Conservation (phyloP, 176 grass and related monocot species). For the Saccharum officinarum region DNA sequence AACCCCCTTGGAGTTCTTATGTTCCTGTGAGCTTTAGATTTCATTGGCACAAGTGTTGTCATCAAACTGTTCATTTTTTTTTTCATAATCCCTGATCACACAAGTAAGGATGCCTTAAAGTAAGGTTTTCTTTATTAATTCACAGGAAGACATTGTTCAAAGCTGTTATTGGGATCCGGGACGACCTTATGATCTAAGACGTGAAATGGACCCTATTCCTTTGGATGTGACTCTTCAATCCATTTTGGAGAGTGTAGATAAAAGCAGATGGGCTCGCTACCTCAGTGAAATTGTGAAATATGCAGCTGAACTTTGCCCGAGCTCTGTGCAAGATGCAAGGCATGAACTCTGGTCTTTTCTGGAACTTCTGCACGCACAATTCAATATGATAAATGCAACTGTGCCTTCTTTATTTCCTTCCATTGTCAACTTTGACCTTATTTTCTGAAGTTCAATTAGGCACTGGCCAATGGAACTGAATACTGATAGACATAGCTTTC, state of each 20-base stretch:
- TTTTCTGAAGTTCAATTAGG: background rate
- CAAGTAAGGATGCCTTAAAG: background rate
- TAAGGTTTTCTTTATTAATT: constrained; percentile 40
- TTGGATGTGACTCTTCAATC: constrained; percentile 91
- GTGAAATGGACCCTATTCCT: constrained; percentile 92
- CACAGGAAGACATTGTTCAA: constrained; percentile 96
- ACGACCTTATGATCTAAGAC: constrained; percentile 86
- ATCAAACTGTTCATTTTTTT: constrained; percentile 1
- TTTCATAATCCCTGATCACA: background rate
- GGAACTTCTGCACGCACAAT: background rate
- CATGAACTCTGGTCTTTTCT: constrained; percentile 40
- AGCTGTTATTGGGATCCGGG: constrained; percentile 98
- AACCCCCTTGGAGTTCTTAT: background rate
- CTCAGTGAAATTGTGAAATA: constrained; percentile 98
- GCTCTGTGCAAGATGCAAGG: constrained; percentile 92
- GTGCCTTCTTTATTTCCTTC: background rate
- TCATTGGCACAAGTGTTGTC: constrained; percentile 13
- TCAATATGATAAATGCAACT: background rate
- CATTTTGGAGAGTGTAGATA: constrained; percentile 89
- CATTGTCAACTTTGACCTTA: background rate
- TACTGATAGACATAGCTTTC: background rate
- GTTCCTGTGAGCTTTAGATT: background rate
- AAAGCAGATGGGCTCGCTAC: constrained; percentile 93
- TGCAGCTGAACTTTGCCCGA: constrained; percentile 87
- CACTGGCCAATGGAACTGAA: background rate